Evolutionary conservation across 805 yeast genomes (phyloP).

Genomic region (Hyphopichia homilentoma): DNA sequence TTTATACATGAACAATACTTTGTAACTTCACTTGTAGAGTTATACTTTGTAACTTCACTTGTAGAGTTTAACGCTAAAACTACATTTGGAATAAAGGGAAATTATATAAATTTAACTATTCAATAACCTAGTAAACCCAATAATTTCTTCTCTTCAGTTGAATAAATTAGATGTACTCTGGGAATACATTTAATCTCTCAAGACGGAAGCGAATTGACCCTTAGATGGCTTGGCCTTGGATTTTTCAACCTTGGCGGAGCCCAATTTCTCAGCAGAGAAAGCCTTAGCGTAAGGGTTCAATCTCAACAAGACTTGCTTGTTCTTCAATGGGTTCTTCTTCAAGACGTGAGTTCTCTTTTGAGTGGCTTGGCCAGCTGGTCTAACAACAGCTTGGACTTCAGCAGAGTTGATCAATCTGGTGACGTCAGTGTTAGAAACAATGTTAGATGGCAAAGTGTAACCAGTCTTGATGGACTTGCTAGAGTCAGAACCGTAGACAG

Average conservation of each 20-base stretch:
- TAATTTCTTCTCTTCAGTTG: too few relatives aligned
- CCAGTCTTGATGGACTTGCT: constrained; percentile 80
- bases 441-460: constrained; percentile 91
- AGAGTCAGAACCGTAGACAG: constrained; percentile 93
- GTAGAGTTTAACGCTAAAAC: too few relatives aligned
- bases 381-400: constrained; percentile 96
- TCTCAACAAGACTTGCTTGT: constrained; percentile 97
- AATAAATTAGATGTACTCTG: neutral
- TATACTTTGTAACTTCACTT: too few relatives aligned
- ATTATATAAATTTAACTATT: too few relatives aligned
- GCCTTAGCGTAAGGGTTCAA: constrained; percentile 99
- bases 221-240: constrained; percentile 63
- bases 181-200: constrained; percentile 42
- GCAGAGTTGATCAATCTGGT: constrained; percentile 98
- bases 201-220: constrained; percentile 65
- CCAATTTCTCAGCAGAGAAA: constrained; percentile 86
- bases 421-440: constrained; percentile 92
- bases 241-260: constrained; percentile 72
- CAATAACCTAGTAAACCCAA: too few relatives aligned
- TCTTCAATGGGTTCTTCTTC: constrained; percentile 96
- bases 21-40: too few relatives aligned
- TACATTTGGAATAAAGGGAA: too few relatives aligned
- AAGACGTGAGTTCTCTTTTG: constrained; percentile 93
- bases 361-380: constrained; percentile 92
- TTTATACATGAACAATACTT: too few relatives aligned